Base-by-base conservation (phyloP, 2,329 filamentous ascomycete genomes). In the Colletotrichum spinosum region DNA sequence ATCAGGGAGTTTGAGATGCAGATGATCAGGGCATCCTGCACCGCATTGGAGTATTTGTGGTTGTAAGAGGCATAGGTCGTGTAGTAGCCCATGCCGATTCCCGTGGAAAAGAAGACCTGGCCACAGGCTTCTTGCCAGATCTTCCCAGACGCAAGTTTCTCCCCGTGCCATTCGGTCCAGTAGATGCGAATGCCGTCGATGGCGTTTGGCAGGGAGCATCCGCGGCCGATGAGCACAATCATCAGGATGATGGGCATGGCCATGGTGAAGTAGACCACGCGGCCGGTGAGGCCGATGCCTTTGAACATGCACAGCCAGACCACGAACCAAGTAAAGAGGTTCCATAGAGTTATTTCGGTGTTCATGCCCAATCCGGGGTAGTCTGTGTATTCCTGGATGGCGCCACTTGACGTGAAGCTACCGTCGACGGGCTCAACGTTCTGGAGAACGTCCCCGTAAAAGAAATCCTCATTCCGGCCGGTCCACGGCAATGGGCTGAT, bases 261-360 rank as follows among this genome's bases (percentile, higher is more conserved):
- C 83, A 87, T 87, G 2, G 84, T 86, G 70, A 85, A 78, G 69
- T 86, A 87, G 1, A 86, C 83, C 7, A 84, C 85, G 4, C 84
- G 80, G 2, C 84, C 85, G 0, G 83, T 86, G 44, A 85, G 72
- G 0, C 83, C 82, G 12, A 88, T 83, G 11, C 86, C 82, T 58
- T 83, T 83, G 71, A 86, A 86, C 68, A 87, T 85, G 62, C 83
- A 86, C 17, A 87, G 69, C 84, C 85, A 86, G 38, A 87, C 80
- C 6, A 86, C 57, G 69, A 86, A 83, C 84, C 84, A 86, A 60
- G 84, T 81, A 67, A 88, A 86, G 15, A 81, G 76, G 33, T 76
- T 80, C 85, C 85, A 87, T 1, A 81, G 83, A 0, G 84, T 82
- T 0, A 83, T 84, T 70, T 87, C 85, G 0, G 82, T 83, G 2